These are phyloP conservation scores for Penicillium brevicompactum DNA, from an alignment of 2,329 filamentous ascomycete species.

Conservation along the genomic window DNA sequence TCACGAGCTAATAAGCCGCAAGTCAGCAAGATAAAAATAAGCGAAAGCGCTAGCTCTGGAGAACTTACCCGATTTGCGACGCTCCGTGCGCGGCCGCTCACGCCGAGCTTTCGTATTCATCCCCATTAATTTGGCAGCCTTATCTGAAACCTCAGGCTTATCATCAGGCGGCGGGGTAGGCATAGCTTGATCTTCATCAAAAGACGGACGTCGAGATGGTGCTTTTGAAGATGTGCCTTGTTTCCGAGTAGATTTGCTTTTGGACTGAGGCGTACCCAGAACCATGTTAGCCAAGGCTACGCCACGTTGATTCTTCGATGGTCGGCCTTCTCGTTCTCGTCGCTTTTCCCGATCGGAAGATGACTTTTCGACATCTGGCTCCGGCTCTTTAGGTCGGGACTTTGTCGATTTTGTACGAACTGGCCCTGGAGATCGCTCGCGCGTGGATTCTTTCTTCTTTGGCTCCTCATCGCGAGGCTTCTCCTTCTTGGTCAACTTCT, in stretches of 20 bases:
- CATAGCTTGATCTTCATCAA: constrained; percentile 66
- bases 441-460: constrained; percentile 33
- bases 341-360: constrained; percentile 72
- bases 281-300: constrained; percentile 63
- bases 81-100: constrained; percentile 54
- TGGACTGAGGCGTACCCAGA: constrained; percentile 65
- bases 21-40: constrained; percentile 1
- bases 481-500: constrained; percentile 55
- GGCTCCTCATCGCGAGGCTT: constrained; percentile 36
- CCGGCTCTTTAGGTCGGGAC: constrained; percentile 63
- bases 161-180: constrained; percentile 74
- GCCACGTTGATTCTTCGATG: constrained; percentile 59
- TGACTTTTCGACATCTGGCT: constrained; percentile 63
- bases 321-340: constrained; percentile 49
- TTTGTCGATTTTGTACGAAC: constrained; percentile 59
- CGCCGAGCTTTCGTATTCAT: constrained; percentile 49
- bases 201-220: constrained; percentile 66
- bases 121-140: constrained; percentile 78
- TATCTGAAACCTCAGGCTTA: constrained; percentile 65
- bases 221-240: constrained; percentile 58
- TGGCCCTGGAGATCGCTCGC: constrained; percentile 45
- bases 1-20: constrained; percentile 40
- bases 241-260: constrained; percentile 69
- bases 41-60: no score
- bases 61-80: constrained; percentile 46